A percentile compares a stretch with the other conserved stretches of the same genome.
These are phyloP conservation scores for Aspergillus aculeatinus DNA, from an alignment of 2,329 filamentous ascomycete species.

Conservation along the genomic window DNA sequence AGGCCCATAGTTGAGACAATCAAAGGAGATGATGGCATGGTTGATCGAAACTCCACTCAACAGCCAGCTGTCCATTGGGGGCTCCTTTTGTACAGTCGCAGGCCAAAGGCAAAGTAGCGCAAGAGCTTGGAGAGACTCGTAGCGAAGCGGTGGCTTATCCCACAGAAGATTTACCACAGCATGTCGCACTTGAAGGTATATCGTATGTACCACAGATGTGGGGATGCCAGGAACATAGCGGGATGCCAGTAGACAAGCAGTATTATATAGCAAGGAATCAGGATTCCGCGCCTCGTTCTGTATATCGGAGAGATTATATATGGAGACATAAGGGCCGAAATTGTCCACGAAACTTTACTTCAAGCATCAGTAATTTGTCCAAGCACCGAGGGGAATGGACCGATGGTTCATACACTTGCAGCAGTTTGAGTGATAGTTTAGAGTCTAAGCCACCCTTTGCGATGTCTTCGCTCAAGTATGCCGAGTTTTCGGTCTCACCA, in stretches of 20 bases:
- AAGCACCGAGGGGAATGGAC: not conserved
- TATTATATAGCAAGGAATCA: slow-evolving; percentile 35
- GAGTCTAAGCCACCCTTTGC: slow-evolving; percentile 32
- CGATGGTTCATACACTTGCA: slow-evolving; percentile 28
- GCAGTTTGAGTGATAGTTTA: slow-evolving; percentile 32
- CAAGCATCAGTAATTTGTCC: slow-evolving; percentile 4
- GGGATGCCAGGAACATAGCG: slow-evolving; percentile 35
- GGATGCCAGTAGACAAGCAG: slow-evolving; percentile 34
- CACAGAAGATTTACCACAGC: slow-evolving; percentile 30
- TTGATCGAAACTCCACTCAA: slow-evolving; percentile 39
- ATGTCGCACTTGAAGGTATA: slow-evolving; percentile 35
- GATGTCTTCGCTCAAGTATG: slow-evolving; percentile 27
- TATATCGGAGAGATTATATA: slow-evolving; percentile 30
- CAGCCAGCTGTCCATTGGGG: slow-evolving; percentile 37
- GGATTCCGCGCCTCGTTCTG: slow-evolving; percentile 23
- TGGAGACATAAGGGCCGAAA: slow-evolving; percentile 34
- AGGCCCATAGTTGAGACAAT: slow-evolving; percentile 20
- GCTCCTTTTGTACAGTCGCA: slow-evolving; percentile 33
- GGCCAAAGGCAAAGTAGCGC: slow-evolving; percentile 35
- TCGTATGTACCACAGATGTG: slow-evolving; percentile 27
- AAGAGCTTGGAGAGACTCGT: slow-evolving; percentile 33
- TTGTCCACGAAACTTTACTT: slow-evolving; percentile 29
- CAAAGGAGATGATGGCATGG: slow-evolving; percentile 29
- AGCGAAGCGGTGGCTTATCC: slow-evolving; percentile 30
- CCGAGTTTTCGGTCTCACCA: slow-evolving; percentile 26